Evolutionary conservation across 768 basidiomycete genomes (phyloP).

Genomic region (Mycena vitilis): DNA sequence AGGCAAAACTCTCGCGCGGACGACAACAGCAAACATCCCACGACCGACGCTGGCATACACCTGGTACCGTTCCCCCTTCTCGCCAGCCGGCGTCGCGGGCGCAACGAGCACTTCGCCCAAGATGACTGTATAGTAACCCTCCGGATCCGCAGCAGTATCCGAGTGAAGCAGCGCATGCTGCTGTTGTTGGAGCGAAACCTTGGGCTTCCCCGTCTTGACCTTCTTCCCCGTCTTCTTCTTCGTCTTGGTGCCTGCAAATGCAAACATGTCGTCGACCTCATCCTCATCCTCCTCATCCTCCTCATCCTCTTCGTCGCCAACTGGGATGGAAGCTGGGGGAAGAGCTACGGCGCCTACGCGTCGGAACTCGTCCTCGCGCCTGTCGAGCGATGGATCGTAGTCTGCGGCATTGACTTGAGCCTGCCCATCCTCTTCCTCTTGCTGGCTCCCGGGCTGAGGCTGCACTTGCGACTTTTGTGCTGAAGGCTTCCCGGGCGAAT

Average conservation of each 20-base stretch:
- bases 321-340: constrained; percentile 44
- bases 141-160: constrained; percentile 92
- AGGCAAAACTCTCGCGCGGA: constrained; percentile 82
- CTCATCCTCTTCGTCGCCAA: constrained; percentile 57
- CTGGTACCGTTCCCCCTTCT: constrained; percentile 90
- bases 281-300: constrained; percentile 83
- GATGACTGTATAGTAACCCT: constrained; percentile 95
- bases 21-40: constrained; percentile 99
- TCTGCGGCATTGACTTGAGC: constrained; percentile 34
- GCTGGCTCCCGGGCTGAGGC: background rate
- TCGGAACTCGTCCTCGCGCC: constrained; percentile 84
- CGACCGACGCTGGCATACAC: constrained; percentile 96
- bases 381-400: constrained; percentile 62
- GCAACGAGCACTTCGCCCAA: constrained; percentile 85
- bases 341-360: constrained; percentile 50
- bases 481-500: constrained; percentile 26
- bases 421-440: constrained; percentile 14
- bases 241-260: constrained; percentile 58
- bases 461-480: constrained; percentile 1
- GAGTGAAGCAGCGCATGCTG: constrained; percentile 54
- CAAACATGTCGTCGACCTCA: constrained; percentile 97
- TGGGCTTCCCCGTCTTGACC: constrained; percentile 49
- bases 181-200: constrained; percentile 15
- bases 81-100: constrained; percentile 18
- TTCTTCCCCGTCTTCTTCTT: constrained; percentile 73